Base-by-base conservation (phyloP, 306 rosid species). In the Ormosia semicastrata region DNA sequence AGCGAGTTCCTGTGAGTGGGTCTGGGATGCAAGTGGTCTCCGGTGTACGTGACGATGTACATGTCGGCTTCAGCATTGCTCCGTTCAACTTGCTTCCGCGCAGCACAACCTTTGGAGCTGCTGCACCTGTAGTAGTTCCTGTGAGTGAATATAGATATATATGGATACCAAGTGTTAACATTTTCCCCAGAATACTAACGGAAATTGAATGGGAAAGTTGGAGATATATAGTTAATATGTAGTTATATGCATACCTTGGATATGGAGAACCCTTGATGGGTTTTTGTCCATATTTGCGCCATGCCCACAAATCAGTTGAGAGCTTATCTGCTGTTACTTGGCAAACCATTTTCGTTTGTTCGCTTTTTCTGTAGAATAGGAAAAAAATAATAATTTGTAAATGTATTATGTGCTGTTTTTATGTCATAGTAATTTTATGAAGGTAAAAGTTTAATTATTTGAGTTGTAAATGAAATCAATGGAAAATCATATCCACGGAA, bases 91-190 rank as follows among this genome's bases (percentile, higher is more conserved):
- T 90, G 98, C 66, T 91, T 93, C 5, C 97, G 83, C 0, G 98
- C 98, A 0, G 78, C 17, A 52, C 97, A 93, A 47, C 93, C 92
- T 77, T 91, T 93, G 5, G 92, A 83, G 87, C 94, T 91, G 81
- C 98, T 91, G 78, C 98, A 93, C 40, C 93, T 89, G 80, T 91
- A 93, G 12, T 91, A 93, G 77, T 93, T 93, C 87, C 98, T 93
- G 82, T 1, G 10, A 17, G 6, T 17, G 24, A 17, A 12, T 37
- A 44, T 17, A 14, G 8, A 4, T 52, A 37, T 3, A 34, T 10
- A 11, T 24, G 24, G 24, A 24, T 24, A 52, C 12, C 30, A 57
- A 10, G 8, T 74, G 6, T 58, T 73, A 39, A n/a, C 29, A 56
- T 56, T 66, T 37, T 58, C 84, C 43, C 56, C 37, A 66, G 77